Evolutionary conservation across 495 filamentous ascomycete species (phyloP).

Genomic region (Penicillium flavigenum): DNA sequence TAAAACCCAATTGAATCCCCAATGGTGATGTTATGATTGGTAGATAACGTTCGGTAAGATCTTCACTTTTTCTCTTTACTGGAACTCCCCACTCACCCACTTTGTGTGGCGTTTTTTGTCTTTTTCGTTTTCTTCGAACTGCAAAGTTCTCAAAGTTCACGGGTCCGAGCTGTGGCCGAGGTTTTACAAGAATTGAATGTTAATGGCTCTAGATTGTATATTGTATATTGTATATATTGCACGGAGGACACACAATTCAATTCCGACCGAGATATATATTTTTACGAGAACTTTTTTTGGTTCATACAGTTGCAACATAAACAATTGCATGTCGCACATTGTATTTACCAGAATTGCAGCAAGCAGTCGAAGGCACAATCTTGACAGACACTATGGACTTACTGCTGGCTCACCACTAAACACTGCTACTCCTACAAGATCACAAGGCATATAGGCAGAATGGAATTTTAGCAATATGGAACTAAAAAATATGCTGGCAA

Average conservation of each 20-base stretch:
- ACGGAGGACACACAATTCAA: background rate
- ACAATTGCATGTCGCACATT: too few relatives aligned
- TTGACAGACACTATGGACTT: too few relatives aligned
- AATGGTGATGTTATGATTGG: background rate
- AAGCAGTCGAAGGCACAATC: background rate
- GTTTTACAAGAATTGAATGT: background rate
- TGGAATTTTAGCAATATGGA: conserved; percentile 12
- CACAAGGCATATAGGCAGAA: background rate
- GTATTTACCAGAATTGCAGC: background rate
- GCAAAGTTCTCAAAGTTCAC: background rate
- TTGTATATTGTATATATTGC: too few relatives aligned
- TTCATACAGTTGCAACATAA: too few relatives aligned
- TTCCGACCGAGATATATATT: background rate
- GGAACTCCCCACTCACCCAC: conserved; percentile 1
- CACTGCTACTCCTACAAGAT: background rate
- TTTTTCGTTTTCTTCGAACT: background rate
- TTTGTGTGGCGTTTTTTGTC: background rate
- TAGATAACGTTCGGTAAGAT: conserved; percentile 2
- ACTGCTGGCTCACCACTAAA: background rate
- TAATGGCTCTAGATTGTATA: too few relatives aligned
- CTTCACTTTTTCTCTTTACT: background rate
- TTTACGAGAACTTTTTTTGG: background rate
- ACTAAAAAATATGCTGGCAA: conserved; percentile 10
- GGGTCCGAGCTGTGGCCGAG: background rate
- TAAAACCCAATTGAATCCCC: background rate